Base-by-base conservation (phyloP, 768 basidiomycete genomes). In the Suillus luteus region DNA sequence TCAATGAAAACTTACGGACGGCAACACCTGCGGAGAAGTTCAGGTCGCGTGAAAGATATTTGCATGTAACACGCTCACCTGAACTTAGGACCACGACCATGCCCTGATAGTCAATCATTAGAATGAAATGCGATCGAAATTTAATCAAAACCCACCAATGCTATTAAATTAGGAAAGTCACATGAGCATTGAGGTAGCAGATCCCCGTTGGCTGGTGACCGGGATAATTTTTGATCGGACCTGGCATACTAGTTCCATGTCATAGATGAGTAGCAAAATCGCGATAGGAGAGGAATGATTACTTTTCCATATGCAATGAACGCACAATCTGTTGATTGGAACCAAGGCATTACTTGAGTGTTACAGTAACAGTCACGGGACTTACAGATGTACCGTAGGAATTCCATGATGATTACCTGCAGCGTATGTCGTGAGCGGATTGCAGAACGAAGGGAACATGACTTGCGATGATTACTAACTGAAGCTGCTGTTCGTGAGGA, bases 231-330 rank as follows among this genome's bases (percentile, higher is more conserved):
- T 52, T 33, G 51, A 52, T 31, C 51, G 17, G 9, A 27, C 51
- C 27, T 52, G 31, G 27, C 51, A 31, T 10, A 52, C 51, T 52
- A 31, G 17, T 17, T 52, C 31, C 15, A 52, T 31, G 17, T 17
- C 17, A 9, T 10, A 31, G 9, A 24, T 14, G n/a, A n/a, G 14
- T 17, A 4, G 27, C 9, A 19, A 31, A 31, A 4, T 10, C 31
- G 19, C 9, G 22, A 15, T 52, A 17, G 15, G 31, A 31, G 17
- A 17, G 17, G 9, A 10, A 52, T 17, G 11, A 52, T 19, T 9
- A 52, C 51, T 31, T 31, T 17, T 52, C 51, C 51, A 52, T 52
- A 52, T 52, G 14, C 51, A 31, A 52, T 52, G 51, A 19, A 52
- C 51, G 31, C 31, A 52, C 27, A 52, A 17, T 10, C 51, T 52